These are phyloP conservation scores for Blastobotrys robertii DNA, from an alignment of 805 yeast species.

Conservation along the genomic window DNA sequence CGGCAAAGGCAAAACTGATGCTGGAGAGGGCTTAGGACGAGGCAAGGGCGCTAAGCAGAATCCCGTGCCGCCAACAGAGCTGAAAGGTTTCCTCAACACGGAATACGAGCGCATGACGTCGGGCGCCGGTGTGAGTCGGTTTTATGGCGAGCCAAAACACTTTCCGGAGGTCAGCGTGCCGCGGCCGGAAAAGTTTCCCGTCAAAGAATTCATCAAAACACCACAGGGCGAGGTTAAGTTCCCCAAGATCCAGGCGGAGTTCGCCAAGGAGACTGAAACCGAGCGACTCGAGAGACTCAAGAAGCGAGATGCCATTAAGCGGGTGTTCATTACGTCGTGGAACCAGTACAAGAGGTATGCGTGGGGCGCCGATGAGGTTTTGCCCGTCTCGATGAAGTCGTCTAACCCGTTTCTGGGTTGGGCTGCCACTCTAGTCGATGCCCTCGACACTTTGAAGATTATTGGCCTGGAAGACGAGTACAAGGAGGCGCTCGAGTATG, in stretches of 20 bases:
- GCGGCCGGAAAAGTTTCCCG: conserved; percentile 12
- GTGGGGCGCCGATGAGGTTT: conserved; percentile 39
- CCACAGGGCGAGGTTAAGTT: neutral
- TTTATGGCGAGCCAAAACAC: neutral
- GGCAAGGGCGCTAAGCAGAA: neutral
- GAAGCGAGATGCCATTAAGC: conserved; percentile 27
- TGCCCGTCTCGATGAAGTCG: conserved; percentile 29
- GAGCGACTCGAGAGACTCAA: conserved; percentile 14
- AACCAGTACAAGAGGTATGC: conserved; percentile 32
- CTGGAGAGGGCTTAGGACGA: neutral
- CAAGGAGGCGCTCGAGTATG: conserved; percentile 29
- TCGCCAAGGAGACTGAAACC: conserved; percentile 17
- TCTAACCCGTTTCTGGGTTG: conserved; percentile 38
- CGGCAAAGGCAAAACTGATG: neutral
- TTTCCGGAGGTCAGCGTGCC: conserved; percentile 8
- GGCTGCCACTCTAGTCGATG: conserved; percentile 44
- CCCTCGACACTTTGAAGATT: conserved; percentile 42
- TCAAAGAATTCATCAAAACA: conserved; percentile 3
- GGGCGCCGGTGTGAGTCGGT: conserved; percentile 11
- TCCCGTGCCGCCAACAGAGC: neutral
- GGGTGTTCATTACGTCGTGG: conserved; percentile 38
- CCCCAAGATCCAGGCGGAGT: conserved; percentile 15
- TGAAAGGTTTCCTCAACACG: neutral
- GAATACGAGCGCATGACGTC: conserved; percentile 9
- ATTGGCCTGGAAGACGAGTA: conserved; percentile 36